Evolutionary conservation across 2,329 filamentous ascomycete genomes (phyloP).

Genomic region (Colletotrichum lentis): DNA sequence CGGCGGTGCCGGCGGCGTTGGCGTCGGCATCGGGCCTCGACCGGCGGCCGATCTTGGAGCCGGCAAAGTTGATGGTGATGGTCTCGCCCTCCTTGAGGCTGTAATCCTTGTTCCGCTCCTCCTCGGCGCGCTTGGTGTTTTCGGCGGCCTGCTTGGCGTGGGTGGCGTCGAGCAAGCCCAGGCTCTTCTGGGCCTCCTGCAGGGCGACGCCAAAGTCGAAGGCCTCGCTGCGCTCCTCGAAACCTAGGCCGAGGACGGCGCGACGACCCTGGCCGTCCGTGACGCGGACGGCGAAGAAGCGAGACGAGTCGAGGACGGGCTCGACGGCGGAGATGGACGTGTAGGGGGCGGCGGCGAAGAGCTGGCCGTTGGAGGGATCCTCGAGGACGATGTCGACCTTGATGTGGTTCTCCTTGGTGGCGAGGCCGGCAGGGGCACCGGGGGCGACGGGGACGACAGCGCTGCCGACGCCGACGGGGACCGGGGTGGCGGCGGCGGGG

Average conservation of each 20-base stretch:
- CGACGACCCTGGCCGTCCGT: slow-evolving; percentile 78
- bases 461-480: slow-evolving; percentile 31
- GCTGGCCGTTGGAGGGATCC: slow-evolving; percentile 73
- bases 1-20: slow-evolving; percentile 31
- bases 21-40: slow-evolving; percentile 48
- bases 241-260: slow-evolving; percentile 83
- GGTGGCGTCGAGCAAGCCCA: slow-evolving; percentile 65
- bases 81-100: slow-evolving; percentile 90
- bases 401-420: slow-evolving; percentile 58
- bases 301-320: slow-evolving; percentile 77
- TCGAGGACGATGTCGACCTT: slow-evolving; percentile 82
- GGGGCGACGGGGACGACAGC: slow-evolving; percentile 34
- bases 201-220: slow-evolving; percentile 86
- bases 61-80: slow-evolving; percentile 80
- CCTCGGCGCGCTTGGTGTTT: slow-evolving; percentile 50
- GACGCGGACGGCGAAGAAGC: slow-evolving; percentile 86
- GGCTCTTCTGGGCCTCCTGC: slow-evolving; percentile 77
- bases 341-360: slow-evolving; percentile 88
- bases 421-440: slow-evolving; percentile 25
- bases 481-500: slow-evolving; percentile 40
- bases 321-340: slow-evolving; percentile 72
- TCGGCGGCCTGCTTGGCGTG: slow-evolving; percentile 47
- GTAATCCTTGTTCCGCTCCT: slow-evolving; percentile 74
- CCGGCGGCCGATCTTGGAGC: slow-evolving; percentile 57
- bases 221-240: slow-evolving; percentile 84